Evolutionary conservation across 106 monocot species (phyloP).

Genomic region (Dioscorea alata): DNA sequence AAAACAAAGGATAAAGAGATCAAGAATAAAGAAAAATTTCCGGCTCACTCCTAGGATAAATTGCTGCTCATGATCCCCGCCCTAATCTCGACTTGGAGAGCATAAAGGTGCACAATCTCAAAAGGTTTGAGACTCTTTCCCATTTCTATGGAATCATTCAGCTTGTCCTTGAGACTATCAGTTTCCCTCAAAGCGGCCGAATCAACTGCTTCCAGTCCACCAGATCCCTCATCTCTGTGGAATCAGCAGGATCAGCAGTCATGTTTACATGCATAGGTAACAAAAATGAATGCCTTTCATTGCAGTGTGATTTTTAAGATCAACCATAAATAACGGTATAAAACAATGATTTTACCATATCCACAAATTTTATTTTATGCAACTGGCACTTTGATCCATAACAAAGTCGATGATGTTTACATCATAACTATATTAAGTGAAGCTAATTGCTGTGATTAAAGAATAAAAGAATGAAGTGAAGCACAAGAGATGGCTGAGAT

Average conservation of each 20-base stretch:
- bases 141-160: conserved; percentile 8
- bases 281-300: not conserved
- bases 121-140: no score
- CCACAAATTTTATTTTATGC: not conserved
- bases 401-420: no score
- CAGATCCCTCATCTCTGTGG: not conserved
- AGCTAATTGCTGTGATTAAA: no score
- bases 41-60: not conserved
- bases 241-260: no score
- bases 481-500: no score
- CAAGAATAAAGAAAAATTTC: not conserved
- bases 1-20: no score
- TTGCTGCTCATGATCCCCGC: not conserved
- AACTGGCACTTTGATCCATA: not conserved
- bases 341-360: not conserved
- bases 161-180: conserved; percentile 15
- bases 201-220: conserved; percentile 4
- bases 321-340: not conserved
- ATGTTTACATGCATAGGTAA: not conserved
- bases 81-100: no score
- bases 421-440: no score
- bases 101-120: no score
- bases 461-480: no score
- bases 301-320: not conserved
- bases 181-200: conserved; percentile 1